A percentile compares a stretch with the other conserved stretches of the same genome.
Evolutionary conservation across 2,329 filamentous ascomycete species (phyloP).

Genomic region (Exophiala dermatitidis): DNA sequence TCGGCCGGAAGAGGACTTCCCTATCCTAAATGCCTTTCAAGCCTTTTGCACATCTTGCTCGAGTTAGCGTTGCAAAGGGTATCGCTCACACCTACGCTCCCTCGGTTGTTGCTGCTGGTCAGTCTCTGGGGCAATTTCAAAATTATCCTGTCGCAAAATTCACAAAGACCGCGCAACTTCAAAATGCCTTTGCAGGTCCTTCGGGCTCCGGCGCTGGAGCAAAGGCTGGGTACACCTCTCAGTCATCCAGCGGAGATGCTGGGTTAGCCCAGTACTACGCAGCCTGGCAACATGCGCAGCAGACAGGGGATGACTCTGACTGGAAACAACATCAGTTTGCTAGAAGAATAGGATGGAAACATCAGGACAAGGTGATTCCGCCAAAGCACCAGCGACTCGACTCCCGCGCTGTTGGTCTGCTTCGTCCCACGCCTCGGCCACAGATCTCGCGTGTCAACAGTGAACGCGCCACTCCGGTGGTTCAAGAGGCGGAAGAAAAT

Average conservation of each 20-base stretch:
- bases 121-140: constrained; percentile 58
- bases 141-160: constrained; percentile 46
- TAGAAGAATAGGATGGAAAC: constrained; percentile 83
- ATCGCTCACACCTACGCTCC: constrained; percentile 97
- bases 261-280: constrained; percentile 87
- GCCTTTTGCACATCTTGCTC: constrained; percentile 73
- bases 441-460: constrained; percentile 45
- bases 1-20: constrained; percentile 57
- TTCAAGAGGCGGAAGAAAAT: constrained; percentile 48
- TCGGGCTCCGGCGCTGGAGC: constrained; percentile 47
- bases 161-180: constrained; percentile 56
- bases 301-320: constrained; percentile 63
- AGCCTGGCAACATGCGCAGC: constrained; percentile 73
- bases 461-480: constrained; percentile 53
- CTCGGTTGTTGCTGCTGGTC: constrained; percentile 89
- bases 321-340: constrained; percentile 90
- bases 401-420: constrained; percentile 20
- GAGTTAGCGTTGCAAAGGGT: constrained; percentile 93
- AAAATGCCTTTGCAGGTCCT: constrained; percentile 65
- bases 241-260: constrained; percentile 45
- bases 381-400: constrained; percentile 28
- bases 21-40: constrained; percentile 83
- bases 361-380: constrained; percentile 38
- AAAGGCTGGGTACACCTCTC: constrained; percentile 51
- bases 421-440: constrained; percentile 18